Evolutionary conservation across 345 rosid species (phyloP), one percentile per base, ranked within the genome.

Genomic region (Toxicodendron radicans): DNA sequence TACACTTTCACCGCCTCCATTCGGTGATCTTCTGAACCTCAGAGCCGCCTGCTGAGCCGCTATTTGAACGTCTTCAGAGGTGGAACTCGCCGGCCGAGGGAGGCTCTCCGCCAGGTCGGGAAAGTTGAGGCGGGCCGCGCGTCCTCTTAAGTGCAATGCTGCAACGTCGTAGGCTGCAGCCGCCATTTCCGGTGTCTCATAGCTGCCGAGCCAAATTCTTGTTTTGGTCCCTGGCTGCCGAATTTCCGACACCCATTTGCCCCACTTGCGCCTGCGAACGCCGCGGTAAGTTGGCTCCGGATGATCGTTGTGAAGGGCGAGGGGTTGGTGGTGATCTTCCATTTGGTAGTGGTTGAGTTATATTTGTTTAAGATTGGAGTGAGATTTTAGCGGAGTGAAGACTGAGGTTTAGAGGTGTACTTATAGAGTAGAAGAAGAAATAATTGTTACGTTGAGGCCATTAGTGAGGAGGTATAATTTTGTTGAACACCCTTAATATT

Each of bases 211-310:
- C 98, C 98, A 94, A 13, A 94, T 87, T 30, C 98, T 75, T 0
- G 87, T 87, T 70, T 94, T 94, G 64, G 85, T 94, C 9, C 98
- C 93, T 0, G 97, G 95, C 67, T 94, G 93, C 8, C 98, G 85
- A 58, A 94, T 94, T 75, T 94, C 98, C 0, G 98, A 92, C 13
- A 94, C 98, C 98, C 98, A 94, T 73, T 89, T 94, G 27, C 98
- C 98, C 98, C 98, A 94, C 79, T 91, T 92, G 54, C 98, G 77
- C 82, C 83, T 83, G 0, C 98, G 91, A 1, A 94, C 89, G 0
- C 98, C 98, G 81, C 93, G 78, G 58, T 86, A 94, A 9, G 73
- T 3, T 7, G 21, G 80, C 73, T 11, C 35, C 2, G 8, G 27
- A 10, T 24, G 43, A 43, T 1, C 75, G 4, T 51, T 51, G 8